Conservation (phyloP, 2,329 filamentous ascomycete genomes). For the Colletotrichum tanaceti region DNA sequence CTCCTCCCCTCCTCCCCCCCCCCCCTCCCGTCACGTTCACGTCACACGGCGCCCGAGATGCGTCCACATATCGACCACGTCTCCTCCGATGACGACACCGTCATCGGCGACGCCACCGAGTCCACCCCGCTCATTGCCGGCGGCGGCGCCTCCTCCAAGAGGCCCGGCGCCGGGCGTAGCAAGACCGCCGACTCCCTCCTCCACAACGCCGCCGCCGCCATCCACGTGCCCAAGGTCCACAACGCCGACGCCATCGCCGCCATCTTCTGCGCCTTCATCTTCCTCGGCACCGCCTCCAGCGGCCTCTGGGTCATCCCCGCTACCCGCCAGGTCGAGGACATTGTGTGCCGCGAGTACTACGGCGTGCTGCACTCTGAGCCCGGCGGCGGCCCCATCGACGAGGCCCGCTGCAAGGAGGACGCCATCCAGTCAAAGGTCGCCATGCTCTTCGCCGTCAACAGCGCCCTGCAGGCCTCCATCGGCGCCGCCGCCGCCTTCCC, state of each 20-base stretch:
- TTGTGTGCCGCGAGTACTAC: slow-evolving; percentile 53
- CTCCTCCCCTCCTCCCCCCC: no score
- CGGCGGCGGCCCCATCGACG: slow-evolving; percentile 49
- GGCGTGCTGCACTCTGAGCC: slow-evolving; percentile 43
- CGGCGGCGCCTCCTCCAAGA: not conserved
- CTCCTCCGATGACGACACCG: slow-evolving; percentile 18
- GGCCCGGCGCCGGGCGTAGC: slow-evolving; percentile 17
- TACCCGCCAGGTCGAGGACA: slow-evolving; percentile 53
- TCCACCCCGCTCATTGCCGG: slow-evolving; percentile 27
- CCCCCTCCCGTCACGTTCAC: no score
- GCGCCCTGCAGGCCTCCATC: slow-evolving; percentile 48
- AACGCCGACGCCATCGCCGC: slow-evolving; percentile 45
- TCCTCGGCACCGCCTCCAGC: slow-evolving; percentile 46
- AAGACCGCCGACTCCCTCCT: slow-evolving; percentile 29
- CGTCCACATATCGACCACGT: slow-evolving; percentile 11
- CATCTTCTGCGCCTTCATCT: slow-evolving; percentile 48
- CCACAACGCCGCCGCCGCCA: slow-evolving; percentile 9
- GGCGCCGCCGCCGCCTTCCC: slow-evolving; percentile 49
- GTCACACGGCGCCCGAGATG: slow-evolving; percentile 27
- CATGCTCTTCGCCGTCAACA: slow-evolving; percentile 48
- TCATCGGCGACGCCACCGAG: slow-evolving; percentile 26
- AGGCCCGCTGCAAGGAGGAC: slow-evolving; percentile 52
- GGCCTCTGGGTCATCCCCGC: slow-evolving; percentile 49
- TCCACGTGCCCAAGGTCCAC: slow-evolving; percentile 44
- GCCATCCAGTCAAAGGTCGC: slow-evolving; percentile 52